phyloP scores from a whole-genome alignment of 1,284 basidiomycete genomes.

The Sporisorium graminicola region DNA sequence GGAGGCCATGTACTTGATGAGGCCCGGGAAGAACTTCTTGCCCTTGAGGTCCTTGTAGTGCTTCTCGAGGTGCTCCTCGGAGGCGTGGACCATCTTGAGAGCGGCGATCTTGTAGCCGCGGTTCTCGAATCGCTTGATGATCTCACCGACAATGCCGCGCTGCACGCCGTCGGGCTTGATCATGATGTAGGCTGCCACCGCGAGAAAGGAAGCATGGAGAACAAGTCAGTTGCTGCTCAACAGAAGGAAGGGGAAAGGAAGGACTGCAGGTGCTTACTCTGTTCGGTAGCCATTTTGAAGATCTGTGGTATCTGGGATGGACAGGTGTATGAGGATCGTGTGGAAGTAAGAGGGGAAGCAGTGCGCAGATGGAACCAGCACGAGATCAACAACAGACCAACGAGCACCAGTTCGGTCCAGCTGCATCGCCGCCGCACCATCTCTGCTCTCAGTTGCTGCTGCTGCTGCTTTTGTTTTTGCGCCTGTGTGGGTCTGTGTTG shows the following conservation, averaged over 20 bases:
- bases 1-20: slow-evolving; percentile 77
- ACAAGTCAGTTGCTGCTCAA: neutral
- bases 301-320: slow-evolving; percentile 8
- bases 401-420: slow-evolving; percentile 18
- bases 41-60: slow-evolving; percentile 70
- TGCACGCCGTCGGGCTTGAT: slow-evolving; percentile 69
- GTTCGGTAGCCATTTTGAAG: slow-evolving; percentile 65
- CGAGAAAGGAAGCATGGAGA: neutral
- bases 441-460: slow-evolving; percentile 1
- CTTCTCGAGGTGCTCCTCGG: slow-evolving; percentile 68
- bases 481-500: neutral
- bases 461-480: neutral
- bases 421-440: slow-evolving; percentile 11
- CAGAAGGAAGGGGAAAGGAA: neutral
- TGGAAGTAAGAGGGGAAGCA: slow-evolving; percentile 1
- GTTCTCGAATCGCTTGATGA: slow-evolving; percentile 67
- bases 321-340: slow-evolving; percentile 13
- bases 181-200: slow-evolving; percentile 65
- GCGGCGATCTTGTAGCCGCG: slow-evolving; percentile 68
- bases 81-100: slow-evolving; percentile 68
- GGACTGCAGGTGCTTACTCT: slow-evolving; percentile 48
- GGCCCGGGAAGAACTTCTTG: slow-evolving; percentile 69
- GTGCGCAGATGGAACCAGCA: slow-evolving; percentile 7
- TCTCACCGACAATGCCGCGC: slow-evolving; percentile 67
- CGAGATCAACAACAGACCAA: slow-evolving; percentile 21